phyloP scores from a whole-genome alignment of 805 yeast genomes.

The Huiozyma sinensis region DNA sequence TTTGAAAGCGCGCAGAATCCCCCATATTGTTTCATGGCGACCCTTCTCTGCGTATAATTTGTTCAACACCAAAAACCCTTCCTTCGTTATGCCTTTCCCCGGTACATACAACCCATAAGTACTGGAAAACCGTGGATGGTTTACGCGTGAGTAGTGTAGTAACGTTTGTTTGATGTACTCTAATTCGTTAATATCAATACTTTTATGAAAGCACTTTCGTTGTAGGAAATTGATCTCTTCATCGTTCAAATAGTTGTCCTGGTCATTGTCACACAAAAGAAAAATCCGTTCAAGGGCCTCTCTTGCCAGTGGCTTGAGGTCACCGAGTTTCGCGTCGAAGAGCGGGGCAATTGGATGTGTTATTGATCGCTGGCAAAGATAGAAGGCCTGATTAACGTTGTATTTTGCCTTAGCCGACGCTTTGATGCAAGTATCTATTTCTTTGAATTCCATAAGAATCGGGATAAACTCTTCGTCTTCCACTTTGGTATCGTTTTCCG shows the following conservation, averaged over 20 bases:
- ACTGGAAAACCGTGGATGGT: neutral
- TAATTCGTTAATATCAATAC: constrained; percentile 41
- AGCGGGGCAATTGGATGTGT: constrained; percentile 89
- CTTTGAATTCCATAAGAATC: constrained; percentile 80
- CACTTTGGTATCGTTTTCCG: constrained; percentile 31
- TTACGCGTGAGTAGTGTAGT: neutral
- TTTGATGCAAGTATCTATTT: constrained; percentile 83
- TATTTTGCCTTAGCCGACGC: constrained; percentile 76
- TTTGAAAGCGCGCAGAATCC: constrained; percentile 74
- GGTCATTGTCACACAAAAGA: constrained; percentile 78
- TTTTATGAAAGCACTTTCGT: constrained; percentile 58
- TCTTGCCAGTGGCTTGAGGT: constrained; percentile 64
- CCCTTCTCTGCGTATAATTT: constrained; percentile 83
- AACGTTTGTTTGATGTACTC: constrained; percentile 30
- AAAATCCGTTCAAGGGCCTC: constrained; percentile 74
- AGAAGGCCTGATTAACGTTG: constrained; percentile 77
- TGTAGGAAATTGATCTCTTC: constrained; percentile 64
- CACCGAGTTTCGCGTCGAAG: constrained; percentile 83
- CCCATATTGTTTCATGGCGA: constrained; percentile 96
- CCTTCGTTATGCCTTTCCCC: constrained; percentile 49
- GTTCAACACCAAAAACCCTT: constrained; percentile 70
- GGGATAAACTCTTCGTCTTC: constrained; percentile 78
- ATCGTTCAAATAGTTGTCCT: constrained; percentile 71
- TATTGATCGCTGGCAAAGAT: constrained; percentile 86
- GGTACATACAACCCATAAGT: constrained; percentile 22